Evolutionary conservation across 1,284 basidiomycete genomes (phyloP).

Genomic region (Bjerkandera adusta): DNA sequence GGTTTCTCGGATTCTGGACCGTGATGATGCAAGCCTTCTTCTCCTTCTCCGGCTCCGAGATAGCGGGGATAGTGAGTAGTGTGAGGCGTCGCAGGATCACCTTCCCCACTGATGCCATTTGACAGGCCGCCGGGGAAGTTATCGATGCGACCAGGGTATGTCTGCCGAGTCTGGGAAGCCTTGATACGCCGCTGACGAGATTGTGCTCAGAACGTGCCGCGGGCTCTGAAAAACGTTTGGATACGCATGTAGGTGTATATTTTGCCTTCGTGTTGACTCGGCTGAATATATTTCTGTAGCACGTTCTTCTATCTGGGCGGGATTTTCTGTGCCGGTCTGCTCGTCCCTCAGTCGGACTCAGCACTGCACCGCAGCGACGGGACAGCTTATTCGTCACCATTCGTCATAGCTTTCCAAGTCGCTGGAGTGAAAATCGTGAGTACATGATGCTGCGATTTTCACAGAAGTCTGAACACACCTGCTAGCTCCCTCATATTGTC

Average conservation of each 20-base stretch:
- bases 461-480: not conserved
- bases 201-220: constrained; percentile 37
- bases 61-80: constrained; percentile 23
- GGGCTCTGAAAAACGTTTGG: constrained; percentile 47
- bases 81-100: not conserved
- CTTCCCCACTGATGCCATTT: not conserved
- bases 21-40: constrained; percentile 34
- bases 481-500: constrained; percentile 47
- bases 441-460: not conserved
- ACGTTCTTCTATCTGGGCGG: constrained; percentile 24
- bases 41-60: constrained; percentile 27
- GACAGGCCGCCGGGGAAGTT: constrained; percentile 29
- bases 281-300: constrained; percentile 6
- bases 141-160: constrained; percentile 23
- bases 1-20: constrained; percentile 46
- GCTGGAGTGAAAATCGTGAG: constrained; percentile 39
- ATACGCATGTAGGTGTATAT: constrained; percentile 41
- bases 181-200: too few species aligned
- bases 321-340: constrained; percentile 44
- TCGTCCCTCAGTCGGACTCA: constrained; percentile 42
- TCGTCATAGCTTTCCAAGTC: constrained; percentile 42
- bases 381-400: constrained; percentile 41
- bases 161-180: too few species aligned
- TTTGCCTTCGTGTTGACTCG: not conserved
- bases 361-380: constrained; percentile 33